A percentile compares a stretch with the other conserved stretches of the same genome.
Conservation (phyloP, 306 rosid genomes). For the Cicer cuneatum region DNA sequence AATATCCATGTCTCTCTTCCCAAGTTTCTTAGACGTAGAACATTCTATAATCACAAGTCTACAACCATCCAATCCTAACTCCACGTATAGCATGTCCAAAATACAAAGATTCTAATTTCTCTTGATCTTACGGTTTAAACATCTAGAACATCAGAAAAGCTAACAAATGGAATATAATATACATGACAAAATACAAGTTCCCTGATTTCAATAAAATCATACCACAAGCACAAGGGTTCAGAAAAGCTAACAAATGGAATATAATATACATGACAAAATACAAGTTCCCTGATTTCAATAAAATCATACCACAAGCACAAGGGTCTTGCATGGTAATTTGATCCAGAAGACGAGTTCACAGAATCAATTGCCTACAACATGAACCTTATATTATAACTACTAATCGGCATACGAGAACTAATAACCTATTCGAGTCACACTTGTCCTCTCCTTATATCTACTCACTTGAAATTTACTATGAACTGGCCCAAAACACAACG, state of each 20-base stretch:
- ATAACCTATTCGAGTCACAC: slow-evolving; percentile 11
- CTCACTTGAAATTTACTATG: slow-evolving; percentile 7
- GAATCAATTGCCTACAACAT: not conserved
- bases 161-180: not conserved
- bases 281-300: not conserved
- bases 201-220: not conserved
- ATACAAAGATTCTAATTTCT: slow-evolving; percentile 32
- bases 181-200: not conserved
- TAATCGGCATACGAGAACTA: not conserved
- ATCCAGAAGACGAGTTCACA: slow-evolving; percentile 6
- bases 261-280: not conserved
- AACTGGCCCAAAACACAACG: slow-evolving; percentile 14
- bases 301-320: slow-evolving; percentile 7
- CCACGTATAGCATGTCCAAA: slow-evolving; percentile 1
- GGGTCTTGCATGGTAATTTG: not conserved
- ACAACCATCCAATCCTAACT: slow-evolving; percentile 14
- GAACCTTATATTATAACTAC: not conserved
- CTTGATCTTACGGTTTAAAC: not conserved
- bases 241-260: not conserved
- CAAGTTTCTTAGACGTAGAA: slow-evolving; percentile 14
- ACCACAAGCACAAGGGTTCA: slow-evolving; percentile 11
- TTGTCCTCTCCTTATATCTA: slow-evolving; percentile 20
- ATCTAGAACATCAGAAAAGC: not conserved
- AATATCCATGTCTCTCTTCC: not conserved
- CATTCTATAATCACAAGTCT: slow-evolving; percentile 27